Percentiles rank a stretch among this genome's conserved stretches.
phyloP scores from a whole-genome alignment of 805 yeast genomes.

The Pichia membranifaciens region DNA sequence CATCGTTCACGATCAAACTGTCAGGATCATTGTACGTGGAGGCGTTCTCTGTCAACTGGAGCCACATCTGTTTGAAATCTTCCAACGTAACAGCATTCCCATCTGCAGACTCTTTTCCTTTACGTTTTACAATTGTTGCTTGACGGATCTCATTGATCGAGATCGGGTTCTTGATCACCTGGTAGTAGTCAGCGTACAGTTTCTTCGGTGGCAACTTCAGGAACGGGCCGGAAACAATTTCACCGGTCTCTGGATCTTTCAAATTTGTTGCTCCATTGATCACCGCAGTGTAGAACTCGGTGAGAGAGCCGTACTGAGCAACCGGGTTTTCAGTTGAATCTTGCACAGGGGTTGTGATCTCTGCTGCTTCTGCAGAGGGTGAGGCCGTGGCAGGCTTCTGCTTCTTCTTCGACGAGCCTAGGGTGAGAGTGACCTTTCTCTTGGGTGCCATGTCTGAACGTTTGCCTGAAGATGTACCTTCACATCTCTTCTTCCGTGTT shows the following conservation, averaged over 20 bases:
- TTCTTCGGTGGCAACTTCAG: conserved; percentile 65
- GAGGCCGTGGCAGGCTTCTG: neutral
- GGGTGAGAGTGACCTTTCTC: conserved; percentile 3
- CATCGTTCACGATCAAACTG: conserved; percentile 61
- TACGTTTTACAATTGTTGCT: conserved; percentile 27
- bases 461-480: neutral
- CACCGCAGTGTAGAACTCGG: conserved; percentile 9
- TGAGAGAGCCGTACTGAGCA: neutral
- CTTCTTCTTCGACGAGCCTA: conserved; percentile 2
- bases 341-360: neutral
- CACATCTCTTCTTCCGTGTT: neutral
- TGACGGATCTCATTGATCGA: conserved; percentile 61
- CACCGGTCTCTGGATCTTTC: conserved; percentile 18
- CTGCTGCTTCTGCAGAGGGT: neutral
- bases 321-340: neutral
- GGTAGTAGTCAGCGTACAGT: conserved; percentile 71
- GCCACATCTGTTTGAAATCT: conserved; percentile 53
- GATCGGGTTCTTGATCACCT: conserved; percentile 56
- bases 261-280: conserved; percentile 11
- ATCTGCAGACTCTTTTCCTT: conserved; percentile 9
- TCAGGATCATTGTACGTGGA: conserved; percentile 60
- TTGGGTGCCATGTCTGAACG: conserved; percentile 6
- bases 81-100: conserved; percentile 33
- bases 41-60: conserved; percentile 65
- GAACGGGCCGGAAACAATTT: conserved; percentile 44